Evolutionary conservation across 1,139 yeast species (phyloP), one percentile per base, ranked within the genome.

Genomic region (Zygoascus meyerae): DNA sequence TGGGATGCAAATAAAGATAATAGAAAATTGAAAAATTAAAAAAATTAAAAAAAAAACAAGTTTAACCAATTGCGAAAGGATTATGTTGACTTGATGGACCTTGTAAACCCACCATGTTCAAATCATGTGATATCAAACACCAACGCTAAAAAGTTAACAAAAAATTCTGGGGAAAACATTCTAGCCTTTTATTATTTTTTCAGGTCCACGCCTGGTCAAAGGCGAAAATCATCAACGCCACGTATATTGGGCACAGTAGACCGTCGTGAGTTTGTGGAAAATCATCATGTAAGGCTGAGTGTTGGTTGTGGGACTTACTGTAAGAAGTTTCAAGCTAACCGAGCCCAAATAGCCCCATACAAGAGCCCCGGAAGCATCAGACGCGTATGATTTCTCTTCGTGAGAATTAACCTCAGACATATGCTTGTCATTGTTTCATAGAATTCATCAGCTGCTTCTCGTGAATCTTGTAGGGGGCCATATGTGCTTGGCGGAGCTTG

Each of bases 191-290:
- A 31, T 16, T 32, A 18, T 41, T 63, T 8, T 31, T 21, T 77
- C 92, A 83, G 94, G 75, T 68, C 92, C 94, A 83, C 89, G 96
- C 97, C 97, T 86, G 83, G 97, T 90, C 96, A 90, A 79, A 87
- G 97, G 97, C 97, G 74, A 70, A 68, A 79, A 71, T 90, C 97
- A 90, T 90, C 97, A 90, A 77, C 67, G 87, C 79, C 77, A 72
- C 78, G 78, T 76, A 79, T 79, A 77, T 78, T 77, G 75, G 78
- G 82, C 90, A 76, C 95, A 89, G 97, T 85, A 83, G 97, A 90
- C 97, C 97, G 97, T 90, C 97, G 97, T 90, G 97, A 90, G 82
- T 74, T 21, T 78, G 86, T 86, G 92, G 85, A 70, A 71, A 74
- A 72, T 86, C 97, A 89, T 89, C 76, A 82, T 84, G 7, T 21